These are phyloP conservation scores for Pythium vanterpoolii DNA, from an alignment of 352 stramenopile genomes.

Conservation along the genomic window DNA sequence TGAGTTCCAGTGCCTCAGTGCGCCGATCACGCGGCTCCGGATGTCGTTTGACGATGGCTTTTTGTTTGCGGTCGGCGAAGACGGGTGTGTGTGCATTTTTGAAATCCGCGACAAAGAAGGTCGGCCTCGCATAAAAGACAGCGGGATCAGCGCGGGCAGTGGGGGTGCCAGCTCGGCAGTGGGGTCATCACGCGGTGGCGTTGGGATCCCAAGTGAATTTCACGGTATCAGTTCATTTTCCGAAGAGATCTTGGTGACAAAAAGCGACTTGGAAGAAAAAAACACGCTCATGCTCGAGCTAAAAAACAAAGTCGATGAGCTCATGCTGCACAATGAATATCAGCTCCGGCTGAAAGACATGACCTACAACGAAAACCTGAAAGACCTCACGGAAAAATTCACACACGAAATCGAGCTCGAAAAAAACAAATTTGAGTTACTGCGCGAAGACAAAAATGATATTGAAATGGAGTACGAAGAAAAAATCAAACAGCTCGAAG, in stretches of 20 bases:
- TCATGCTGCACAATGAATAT: slow-evolving; percentile 94
- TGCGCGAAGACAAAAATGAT: slow-evolving; percentile 89
- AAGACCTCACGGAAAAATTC: slow-evolving; percentile 94
- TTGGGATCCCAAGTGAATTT: too few relatives aligned
- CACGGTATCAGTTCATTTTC: too few relatives aligned
- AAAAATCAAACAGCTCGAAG: slow-evolving; percentile 90
- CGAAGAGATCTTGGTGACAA: slow-evolving; percentile 93
- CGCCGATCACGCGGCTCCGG: slow-evolving; percentile 65
- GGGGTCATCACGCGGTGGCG: too few relatives aligned
- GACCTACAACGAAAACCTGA: slow-evolving; percentile 95
- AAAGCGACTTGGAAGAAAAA: slow-evolving; percentile 92
- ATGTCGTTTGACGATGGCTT: slow-evolving; percentile 89
- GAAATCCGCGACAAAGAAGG: slow-evolving; percentile 88
- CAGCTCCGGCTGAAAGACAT: slow-evolving; percentile 94
- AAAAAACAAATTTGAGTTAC: slow-evolving; percentile 84
- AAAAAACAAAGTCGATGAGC: slow-evolving; percentile 93
- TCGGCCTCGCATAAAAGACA: slow-evolving; percentile 43
- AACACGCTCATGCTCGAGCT: slow-evolving; percentile 90
- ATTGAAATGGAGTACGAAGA: slow-evolving; percentile 92
- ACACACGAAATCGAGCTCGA: slow-evolving; percentile 91
- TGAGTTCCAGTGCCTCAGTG: slow-evolving; percentile 79
- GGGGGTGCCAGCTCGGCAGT: slow-evolving; percentile 41
- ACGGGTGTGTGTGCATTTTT: slow-evolving; percentile 90
- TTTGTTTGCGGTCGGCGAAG: slow-evolving; percentile 89
- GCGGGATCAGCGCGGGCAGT: slow-evolving; percentile 18